Conservation (phyloP, 345 rosid species). For the Gossypium longicalyx region DNA sequence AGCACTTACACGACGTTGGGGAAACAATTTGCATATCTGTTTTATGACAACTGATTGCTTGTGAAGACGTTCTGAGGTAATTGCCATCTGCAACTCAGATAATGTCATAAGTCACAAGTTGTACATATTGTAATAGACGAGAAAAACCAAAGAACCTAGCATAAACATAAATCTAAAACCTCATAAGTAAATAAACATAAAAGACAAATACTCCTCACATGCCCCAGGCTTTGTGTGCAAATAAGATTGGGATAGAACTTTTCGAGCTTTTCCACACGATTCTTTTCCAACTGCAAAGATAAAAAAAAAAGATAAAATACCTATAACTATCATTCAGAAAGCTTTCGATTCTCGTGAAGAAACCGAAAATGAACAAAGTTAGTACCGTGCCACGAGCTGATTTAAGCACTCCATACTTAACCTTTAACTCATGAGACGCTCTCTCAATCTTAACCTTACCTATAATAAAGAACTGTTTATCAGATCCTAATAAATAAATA, state of each 20-base stretch:
- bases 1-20: slow-evolving; percentile 65
- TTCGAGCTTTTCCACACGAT: slow-evolving; percentile 62
- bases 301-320: not conserved
- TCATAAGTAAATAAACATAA: not conserved
- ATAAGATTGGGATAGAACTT: slow-evolving; percentile 76
- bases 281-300: slow-evolving; percentile 58
- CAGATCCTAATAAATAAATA: not conserved
- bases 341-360: not conserved
- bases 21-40: slow-evolving; percentile 88
- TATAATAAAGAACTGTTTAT: slow-evolving; percentile 24
- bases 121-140: not conserved
- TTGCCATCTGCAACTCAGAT: slow-evolving; percentile 63
- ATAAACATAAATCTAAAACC: not conserved
- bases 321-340: not conserved
- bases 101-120: slow-evolving; percentile 10
- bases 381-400: slow-evolving; percentile 58
- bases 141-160: not conserved
- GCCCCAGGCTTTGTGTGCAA: slow-evolving; percentile 73
- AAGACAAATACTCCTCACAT: slow-evolving; percentile 40
- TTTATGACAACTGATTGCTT: slow-evolving; percentile 83
- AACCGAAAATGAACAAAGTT: slow-evolving; percentile 5
- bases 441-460: slow-evolving; percentile 64
- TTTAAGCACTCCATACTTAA: slow-evolving; percentile 60
- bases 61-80: slow-evolving; percentile 80
- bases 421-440: slow-evolving; percentile 49